A percentile compares a stretch with the other conserved stretches of the same genome.
These are phyloP conservation scores for Alternaria sp. DNA, from an alignment of 2,329 filamentous ascomycete genomes.

Conservation along the genomic window DNA sequence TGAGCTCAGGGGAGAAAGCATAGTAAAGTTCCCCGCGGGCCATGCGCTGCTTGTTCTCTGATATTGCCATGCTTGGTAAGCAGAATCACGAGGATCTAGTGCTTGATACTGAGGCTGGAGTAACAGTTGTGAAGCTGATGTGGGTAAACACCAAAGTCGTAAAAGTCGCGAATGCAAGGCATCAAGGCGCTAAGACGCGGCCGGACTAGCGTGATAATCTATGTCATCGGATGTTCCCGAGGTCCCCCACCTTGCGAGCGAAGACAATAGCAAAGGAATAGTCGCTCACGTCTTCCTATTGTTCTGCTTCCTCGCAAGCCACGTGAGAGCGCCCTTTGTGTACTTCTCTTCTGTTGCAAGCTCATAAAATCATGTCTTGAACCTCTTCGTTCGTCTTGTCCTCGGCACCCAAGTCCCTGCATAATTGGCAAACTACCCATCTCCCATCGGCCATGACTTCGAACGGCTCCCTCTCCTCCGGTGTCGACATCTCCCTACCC, in stretches of 20 bases:
- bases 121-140: not conserved
- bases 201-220: constrained; percentile 3
- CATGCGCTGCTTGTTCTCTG: constrained; percentile 61
- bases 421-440: not conserved
- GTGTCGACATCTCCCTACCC: constrained; percentile 44
- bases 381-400: constrained; percentile 1
- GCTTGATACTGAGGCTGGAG: not conserved
- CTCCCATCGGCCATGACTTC: constrained; percentile 32
- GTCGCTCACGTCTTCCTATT: constrained; percentile 19
- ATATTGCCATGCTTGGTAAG: constrained; percentile 32
- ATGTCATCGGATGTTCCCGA: constrained; percentile 1
- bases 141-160: not conserved
- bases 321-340: not conserved
- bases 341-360: not conserved
- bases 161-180: constrained; percentile 1
- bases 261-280: constrained; percentile 15
- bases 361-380: constrained; percentile 17
- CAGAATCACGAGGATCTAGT: not conserved
- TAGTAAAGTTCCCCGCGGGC: constrained; percentile 74
- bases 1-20: constrained; percentile 74
- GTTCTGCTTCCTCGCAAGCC: constrained; percentile 8
- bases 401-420: constrained; percentile 3
- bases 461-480: constrained; percentile 37
- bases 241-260: constrained; percentile 2
- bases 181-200: constrained; percentile 1